Base-by-base conservation (phyloP, 2,329 filamentous ascomycete species). In the Thielaviopsis musarum region DNA sequence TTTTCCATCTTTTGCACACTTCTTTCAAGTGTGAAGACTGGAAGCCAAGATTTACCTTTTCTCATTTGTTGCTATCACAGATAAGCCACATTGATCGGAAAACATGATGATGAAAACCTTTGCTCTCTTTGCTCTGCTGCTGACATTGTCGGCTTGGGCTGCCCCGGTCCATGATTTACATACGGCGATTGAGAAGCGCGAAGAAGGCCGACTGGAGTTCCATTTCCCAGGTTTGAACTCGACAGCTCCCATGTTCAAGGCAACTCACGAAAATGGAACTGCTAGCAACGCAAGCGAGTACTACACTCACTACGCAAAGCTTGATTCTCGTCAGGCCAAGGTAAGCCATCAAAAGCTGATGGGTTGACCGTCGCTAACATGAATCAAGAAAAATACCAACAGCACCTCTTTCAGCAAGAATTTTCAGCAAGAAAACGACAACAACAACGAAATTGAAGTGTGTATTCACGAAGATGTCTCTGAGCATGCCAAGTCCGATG, bases 391-490 rank as follows among this genome's bases (percentile, higher is more conserved):
- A 24, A 6, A 45, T 22, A 15, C 48, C 45, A 19, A 41, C 55
- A 13, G 22, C 24, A 3, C 55, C 41, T 2, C 51, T n/a, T 34
- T n/a, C 41, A 2, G 45, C 28, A 24, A 45, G 45, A 28, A 19
- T 26, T 13, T n/a, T 19, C 41, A 22, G 21, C 41, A 56, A 28
- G n/a, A 15, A 22, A 17, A 19, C 30, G 12, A 49, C 9, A 4
- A n/a, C 41, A 13, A 13, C 45, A 15, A 21, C 19, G 12, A 30
- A 49, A 13, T 38, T 6, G 4, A n/a, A 49, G 56, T 52, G 21
- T 59, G 60, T 12, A 59, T 59, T 17, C 60, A 59, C n/a, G 51
- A 60, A 19, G 19, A 60, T 54, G 21, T 48, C 10, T 45, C 38
- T 13, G 22, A 28, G 21, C 17, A 21, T 26, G 48, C 7, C 13